Percentiles rank a stretch among this genome's conserved stretches.
These are phyloP conservation scores for Ascosphaera aggregata DNA, from an alignment of 2,329 filamentous ascomycete genomes.

Conservation along the genomic window DNA sequence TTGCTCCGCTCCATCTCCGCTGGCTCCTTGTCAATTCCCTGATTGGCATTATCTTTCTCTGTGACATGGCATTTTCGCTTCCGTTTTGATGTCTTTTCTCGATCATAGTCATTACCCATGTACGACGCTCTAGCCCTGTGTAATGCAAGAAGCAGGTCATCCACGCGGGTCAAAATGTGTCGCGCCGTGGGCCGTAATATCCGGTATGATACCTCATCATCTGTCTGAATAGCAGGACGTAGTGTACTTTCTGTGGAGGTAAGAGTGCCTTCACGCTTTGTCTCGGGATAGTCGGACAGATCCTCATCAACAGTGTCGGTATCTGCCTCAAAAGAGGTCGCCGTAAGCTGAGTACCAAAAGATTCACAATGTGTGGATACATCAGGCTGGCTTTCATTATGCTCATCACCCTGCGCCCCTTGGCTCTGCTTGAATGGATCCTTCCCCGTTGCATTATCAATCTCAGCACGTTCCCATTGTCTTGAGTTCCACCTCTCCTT, in stretches of 20 bases:
- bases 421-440: neutral
- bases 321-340: neutral
- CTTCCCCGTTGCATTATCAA: slow-evolving; percentile 6
- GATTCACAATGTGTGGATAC: neutral
- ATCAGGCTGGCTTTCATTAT: neutral
- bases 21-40: neutral
- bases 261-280: neutral
- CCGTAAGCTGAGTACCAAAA: neutral
- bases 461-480: slow-evolving; percentile 11
- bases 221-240: slow-evolving; percentile 34
- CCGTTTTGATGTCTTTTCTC: slow-evolving; percentile 11
- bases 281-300: neutral
- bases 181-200: slow-evolving; percentile 45
- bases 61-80: slow-evolving; percentile 10
- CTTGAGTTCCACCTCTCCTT: slow-evolving; percentile 36
- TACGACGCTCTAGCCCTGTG: slow-evolving; percentile 41
- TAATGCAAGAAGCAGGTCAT: slow-evolving; percentile 44
- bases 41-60: slow-evolving; percentile 2
- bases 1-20: too few species aligned
- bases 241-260: neutral
- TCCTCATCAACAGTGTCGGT: neutral
- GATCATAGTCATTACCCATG: slow-evolving; percentile 11
- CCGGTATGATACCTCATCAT: slow-evolving; percentile 43
- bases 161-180: slow-evolving; percentile 46
- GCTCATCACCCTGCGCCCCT: neutral